Percentiles rank a stretch among this genome's conserved stretches.
These are phyloP conservation scores for Cyanophora paradoxa DNA, from an alignment of 78 protist species.

Conservation along the genomic window DNA sequence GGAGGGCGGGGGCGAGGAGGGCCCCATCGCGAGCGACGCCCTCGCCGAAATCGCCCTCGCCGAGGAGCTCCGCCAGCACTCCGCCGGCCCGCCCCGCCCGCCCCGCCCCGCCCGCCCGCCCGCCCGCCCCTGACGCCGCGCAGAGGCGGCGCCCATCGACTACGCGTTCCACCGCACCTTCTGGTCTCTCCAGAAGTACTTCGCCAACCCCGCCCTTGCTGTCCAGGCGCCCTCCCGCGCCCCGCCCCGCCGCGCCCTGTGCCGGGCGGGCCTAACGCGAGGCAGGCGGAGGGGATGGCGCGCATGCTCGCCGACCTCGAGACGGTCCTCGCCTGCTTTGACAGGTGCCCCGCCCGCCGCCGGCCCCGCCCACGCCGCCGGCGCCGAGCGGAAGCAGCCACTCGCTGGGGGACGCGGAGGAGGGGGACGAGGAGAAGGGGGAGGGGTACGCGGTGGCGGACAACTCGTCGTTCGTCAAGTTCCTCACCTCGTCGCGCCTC, in stretches of 20 bases:
- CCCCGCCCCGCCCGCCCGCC: neutral
- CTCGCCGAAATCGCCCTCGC: neutral
- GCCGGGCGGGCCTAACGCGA: too few species aligned
- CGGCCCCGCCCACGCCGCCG: neutral
- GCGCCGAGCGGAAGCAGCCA: neutral
- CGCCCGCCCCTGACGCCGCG: neutral
- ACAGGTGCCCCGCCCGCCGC: neutral
- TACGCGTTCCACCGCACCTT: neutral
- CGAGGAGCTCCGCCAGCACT: too few species aligned
- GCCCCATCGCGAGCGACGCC: neutral
- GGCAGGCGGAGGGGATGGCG: neutral
- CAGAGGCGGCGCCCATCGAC: neutral
- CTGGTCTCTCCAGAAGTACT: slow-evolving; percentile 8
- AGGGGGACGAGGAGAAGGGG: neutral
- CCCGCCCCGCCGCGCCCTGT: neutral
- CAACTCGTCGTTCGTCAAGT: slow-evolving; percentile 1
- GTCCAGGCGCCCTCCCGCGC: neutral
- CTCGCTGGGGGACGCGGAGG: neutral
- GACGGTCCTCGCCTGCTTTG: neutral
- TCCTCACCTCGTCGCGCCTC: neutral
- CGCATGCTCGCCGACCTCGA: neutral
- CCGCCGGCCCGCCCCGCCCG: too few species aligned
- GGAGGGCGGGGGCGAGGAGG: neutral
- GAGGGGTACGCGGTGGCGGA: too few species aligned
- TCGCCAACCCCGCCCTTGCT: too few species aligned